phyloP scores from a whole-genome alignment of 208 protist genomes.

The Acanthamoeba triangularis region DNA sequence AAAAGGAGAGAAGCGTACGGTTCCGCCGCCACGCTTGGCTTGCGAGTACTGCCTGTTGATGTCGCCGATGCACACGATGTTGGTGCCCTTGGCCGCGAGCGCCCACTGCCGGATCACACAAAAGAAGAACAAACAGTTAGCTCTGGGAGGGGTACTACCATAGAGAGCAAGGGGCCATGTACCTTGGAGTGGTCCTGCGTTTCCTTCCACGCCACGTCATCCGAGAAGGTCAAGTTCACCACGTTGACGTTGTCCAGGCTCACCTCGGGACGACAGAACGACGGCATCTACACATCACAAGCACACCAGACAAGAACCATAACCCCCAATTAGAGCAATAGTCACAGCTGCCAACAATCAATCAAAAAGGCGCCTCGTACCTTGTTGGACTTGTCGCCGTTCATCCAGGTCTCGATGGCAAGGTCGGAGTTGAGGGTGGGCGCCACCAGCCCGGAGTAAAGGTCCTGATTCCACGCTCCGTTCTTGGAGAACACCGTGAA shows the following conservation, averaged over 20 bases:
- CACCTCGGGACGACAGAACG: constrained; percentile 75
- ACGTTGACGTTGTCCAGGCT: constrained; percentile 74
- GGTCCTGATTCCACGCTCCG: constrained; percentile 78
- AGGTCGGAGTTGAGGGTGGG: constrained; percentile 70
- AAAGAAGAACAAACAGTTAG: background rate
- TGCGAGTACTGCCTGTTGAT: constrained; percentile 84
- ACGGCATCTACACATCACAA: constrained; percentile 49
- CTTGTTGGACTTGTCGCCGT: constrained; percentile 69
- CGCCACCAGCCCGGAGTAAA: constrained; percentile 82
- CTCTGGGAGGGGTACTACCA: background rate
- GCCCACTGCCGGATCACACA: background rate
- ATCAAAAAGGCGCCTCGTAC: background rate
- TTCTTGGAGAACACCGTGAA: constrained; percentile 84
- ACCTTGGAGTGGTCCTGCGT: constrained; percentile 83
- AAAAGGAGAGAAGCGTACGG: background rate
- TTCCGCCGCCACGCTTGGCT: constrained; percentile 80
- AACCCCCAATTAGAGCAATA: background rate
- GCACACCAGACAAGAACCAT: no score
- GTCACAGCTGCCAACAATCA: background rate
- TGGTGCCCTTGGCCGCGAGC: background rate
- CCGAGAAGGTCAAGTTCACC: background rate
- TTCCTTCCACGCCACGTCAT: constrained; percentile 33
- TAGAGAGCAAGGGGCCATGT: background rate
- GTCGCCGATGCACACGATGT: constrained; percentile 82
- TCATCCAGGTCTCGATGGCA: constrained; percentile 78